These are phyloP conservation scores for Triangularia verruculosa DNA, from an alignment of 2,329 filamentous ascomycete species.

Conservation along the genomic window DNA sequence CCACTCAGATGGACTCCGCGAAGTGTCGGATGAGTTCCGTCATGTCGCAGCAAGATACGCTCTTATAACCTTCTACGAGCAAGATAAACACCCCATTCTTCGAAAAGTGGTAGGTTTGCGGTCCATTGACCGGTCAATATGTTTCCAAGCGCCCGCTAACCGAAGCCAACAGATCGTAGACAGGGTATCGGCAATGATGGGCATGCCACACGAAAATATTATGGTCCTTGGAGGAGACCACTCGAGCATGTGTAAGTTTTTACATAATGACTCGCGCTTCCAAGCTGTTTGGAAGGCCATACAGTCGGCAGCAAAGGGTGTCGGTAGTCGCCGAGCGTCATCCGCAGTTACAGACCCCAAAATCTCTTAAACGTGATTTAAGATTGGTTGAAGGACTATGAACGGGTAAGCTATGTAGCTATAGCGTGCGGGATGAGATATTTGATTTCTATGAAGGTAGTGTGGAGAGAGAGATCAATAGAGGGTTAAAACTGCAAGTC, in stretches of 20 bases:
- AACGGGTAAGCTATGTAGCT: too few species aligned
- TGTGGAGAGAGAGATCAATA: too few species aligned
- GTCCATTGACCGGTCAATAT: too few species aligned
- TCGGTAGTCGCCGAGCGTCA: not conserved
- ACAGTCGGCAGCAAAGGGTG: constrained; percentile 1
- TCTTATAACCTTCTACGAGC: constrained; percentile 1
- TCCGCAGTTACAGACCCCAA: not conserved
- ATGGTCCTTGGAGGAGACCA: constrained; percentile 16
- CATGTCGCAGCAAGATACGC: not conserved
- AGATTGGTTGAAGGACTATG: too few species aligned
- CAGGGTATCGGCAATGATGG: constrained; percentile 10
- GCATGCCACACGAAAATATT: constrained; percentile 11
- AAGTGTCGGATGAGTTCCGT: constrained; percentile 1
- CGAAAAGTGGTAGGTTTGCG: not conserved
- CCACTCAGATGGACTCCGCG: not conserved
- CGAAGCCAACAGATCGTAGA: constrained; percentile 7
- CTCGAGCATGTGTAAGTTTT: constrained; percentile 16
- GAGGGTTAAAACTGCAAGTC: too few species aligned
- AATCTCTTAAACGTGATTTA: too few species aligned
- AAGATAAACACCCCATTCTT: not conserved
- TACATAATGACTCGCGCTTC: constrained; percentile 7
- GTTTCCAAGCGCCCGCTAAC: not conserved
- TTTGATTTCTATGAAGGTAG: too few species aligned
- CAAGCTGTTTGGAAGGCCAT: constrained; percentile 13
- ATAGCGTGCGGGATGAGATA: too few species aligned